A percentile compares a stretch with the other conserved stretches of the same genome.
These are phyloP conservation scores for Aspergillus panamensis DNA, from an alignment of 495 filamentous ascomycete species.

Conservation along the genomic window DNA sequence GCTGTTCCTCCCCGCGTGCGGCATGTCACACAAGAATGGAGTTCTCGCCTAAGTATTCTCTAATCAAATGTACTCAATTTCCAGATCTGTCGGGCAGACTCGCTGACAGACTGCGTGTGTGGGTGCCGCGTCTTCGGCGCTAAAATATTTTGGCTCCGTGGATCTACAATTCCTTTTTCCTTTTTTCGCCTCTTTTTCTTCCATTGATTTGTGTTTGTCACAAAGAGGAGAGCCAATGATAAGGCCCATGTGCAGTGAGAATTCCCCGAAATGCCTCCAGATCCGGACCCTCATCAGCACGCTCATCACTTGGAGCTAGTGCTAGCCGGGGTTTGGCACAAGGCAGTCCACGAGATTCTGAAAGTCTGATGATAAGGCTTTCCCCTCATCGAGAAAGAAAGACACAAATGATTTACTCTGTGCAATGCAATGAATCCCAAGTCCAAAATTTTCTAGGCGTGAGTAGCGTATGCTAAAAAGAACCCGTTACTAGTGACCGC, in stretches of 20 bases:
- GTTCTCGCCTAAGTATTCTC: constrained; percentile 6
- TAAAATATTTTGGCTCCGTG: constrained; percentile 6
- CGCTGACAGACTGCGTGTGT: constrained; percentile 3
- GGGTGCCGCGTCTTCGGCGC: constrained; percentile 1
- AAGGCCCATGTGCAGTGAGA: constrained; percentile 9
- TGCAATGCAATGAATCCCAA: background rate
- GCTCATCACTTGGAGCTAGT: background rate
- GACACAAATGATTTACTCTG: background rate
- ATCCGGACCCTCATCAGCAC: constrained; percentile 8
- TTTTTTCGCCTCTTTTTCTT: background rate
- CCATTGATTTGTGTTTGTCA: constrained; percentile 2
- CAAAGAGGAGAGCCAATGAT: constrained; percentile 2
- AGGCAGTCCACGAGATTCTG: background rate
- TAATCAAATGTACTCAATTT: background rate
- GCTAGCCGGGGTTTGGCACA: background rate
- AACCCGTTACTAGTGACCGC: constrained; percentile 7
- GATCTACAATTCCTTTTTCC: background rate
- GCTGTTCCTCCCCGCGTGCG: constrained; percentile 33
- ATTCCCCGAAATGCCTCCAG: constrained; percentile 15
- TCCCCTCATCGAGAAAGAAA: background rate
- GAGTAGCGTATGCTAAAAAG: background rate
- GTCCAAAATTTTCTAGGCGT: background rate
- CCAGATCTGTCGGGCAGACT: background rate
- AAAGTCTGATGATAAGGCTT: background rate
- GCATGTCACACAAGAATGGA: constrained; percentile 36